Percentiles rank a stretch among this genome's conserved stretches.
These are phyloP conservation scores for Raffaelea deltoideospora DNA, from an alignment of 2,329 filamentous ascomycete species.

Conservation along the genomic window DNA sequence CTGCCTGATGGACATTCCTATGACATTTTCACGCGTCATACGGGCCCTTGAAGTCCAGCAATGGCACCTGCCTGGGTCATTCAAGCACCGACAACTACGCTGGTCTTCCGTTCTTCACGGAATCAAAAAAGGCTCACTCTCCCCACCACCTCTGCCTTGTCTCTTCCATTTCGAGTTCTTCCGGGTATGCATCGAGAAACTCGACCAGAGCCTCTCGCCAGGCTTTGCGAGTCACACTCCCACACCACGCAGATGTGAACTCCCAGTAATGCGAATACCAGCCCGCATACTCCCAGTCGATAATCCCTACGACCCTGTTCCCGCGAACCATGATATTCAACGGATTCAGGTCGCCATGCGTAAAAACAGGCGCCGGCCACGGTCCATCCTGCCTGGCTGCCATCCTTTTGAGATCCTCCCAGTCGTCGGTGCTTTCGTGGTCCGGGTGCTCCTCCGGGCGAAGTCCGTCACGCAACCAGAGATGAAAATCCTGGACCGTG, in stretches of 20 bases:
- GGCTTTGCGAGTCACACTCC: not conserved
- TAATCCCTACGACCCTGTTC: slow-evolving; percentile 23
- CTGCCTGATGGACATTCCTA: too few species aligned
- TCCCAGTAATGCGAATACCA: slow-evolving; percentile 30
- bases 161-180: not conserved
- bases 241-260: slow-evolving; percentile 8
- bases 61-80: too few species aligned
- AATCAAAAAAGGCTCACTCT: too few species aligned
- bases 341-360: slow-evolving; percentile 41
- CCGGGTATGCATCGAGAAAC: not conserved
- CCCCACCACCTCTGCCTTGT: not conserved
- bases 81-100: too few species aligned
- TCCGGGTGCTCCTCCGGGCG: not conserved
- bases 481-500: slow-evolving; percentile 1
- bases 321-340: slow-evolving; percentile 26
- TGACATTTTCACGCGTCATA: too few species aligned
- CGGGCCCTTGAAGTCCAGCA: too few species aligned
- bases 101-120: too few species aligned
- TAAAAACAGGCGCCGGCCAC: slow-evolving; percentile 20
- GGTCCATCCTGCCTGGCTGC: not conserved
- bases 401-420: not conserved
- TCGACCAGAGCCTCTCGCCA: not conserved
- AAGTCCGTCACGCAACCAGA: not conserved
- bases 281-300: slow-evolving; percentile 32
- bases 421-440: not conserved